Evolutionary conservation across 129 eudicot species (phyloP), one percentile per base, ranked within the genome.

Genomic region (Escallonia herrerae): DNA sequence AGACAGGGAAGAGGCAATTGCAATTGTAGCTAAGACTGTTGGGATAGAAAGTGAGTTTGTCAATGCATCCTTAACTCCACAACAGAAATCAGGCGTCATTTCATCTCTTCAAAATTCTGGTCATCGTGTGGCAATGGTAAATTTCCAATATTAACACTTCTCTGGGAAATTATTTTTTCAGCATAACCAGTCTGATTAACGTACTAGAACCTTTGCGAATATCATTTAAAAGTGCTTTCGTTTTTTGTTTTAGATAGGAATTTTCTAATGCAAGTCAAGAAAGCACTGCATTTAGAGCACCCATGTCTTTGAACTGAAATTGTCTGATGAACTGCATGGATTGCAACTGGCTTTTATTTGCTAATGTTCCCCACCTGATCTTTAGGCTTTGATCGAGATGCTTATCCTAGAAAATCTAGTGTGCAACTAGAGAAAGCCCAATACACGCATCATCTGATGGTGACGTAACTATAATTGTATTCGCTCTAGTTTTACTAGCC

Each of bases 1-100:
- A 56, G 95, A 91, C 93, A 84, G 97, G 97, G 94, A 91, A 91
- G 97, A 87, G 90, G 97, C 95, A 87, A 95, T 91, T 80, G 97
- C 97, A 91, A 81, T 73, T 71, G 87, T 91, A 71, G 97, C 90
- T 40, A 87, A 84, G 65, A 68, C 81, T 2, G 81, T 87, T 47
- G 95, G 97, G 46, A 79, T 91, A 76, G 78, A 73, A 68, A 74
- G 66, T 54, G 69, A 87, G 63, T 77, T 72, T 59, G 74, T 85
- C 67, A 81, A 85, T 77, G 87, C 95, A 72, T 84, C 97, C 59
- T 74, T 87, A 72, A 84, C 84, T 60, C 97, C 97, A 59, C 95
- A 80, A 77, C 94, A 84, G 79, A 91, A 91, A 83, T 87, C 95
- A 53, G 83, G 61, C 14, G 71, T 72, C 66, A 87, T 91, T 60